Conservation (phyloP, 164 flowering plant genomes). For the Vitis rotundifolia region DNA sequence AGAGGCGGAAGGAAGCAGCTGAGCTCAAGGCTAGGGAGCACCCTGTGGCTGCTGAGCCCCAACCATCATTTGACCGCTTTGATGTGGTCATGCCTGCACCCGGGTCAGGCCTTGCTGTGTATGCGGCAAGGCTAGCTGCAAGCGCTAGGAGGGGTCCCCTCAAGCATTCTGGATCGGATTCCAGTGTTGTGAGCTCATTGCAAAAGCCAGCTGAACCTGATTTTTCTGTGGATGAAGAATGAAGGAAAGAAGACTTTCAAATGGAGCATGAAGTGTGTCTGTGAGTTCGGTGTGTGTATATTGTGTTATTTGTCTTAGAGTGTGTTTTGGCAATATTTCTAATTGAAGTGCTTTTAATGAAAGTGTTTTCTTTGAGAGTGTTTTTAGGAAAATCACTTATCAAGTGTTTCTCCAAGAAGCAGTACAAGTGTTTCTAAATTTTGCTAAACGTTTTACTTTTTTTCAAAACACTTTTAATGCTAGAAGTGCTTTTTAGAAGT, state of each 20-base stretch:
- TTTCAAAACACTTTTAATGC: too few relatives aligned
- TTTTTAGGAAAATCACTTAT: too few relatives aligned
- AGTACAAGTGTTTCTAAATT: too few relatives aligned
- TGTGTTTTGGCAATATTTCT: too few relatives aligned
- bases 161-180: conserved; percentile 30
- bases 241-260: background rate
- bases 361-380: too few relatives aligned
- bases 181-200: conserved; percentile 37
- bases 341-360: too few relatives aligned
- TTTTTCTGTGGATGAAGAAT: conserved; percentile 58
- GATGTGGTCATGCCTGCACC: background rate
- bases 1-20: conserved; percentile 43
- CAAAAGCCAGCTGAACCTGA: conserved; percentile 82
- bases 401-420: too few relatives aligned
- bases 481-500: too few relatives aligned
- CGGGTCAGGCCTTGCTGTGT: conserved; percentile 30
- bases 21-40: conserved; percentile 49
- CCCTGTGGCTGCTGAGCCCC: conserved; percentile 10
- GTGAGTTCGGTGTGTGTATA: too few relatives aligned
- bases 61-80: background rate
- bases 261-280: too few relatives aligned
- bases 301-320: too few relatives aligned
- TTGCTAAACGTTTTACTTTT: too few relatives aligned
- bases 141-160: conserved; percentile 38
- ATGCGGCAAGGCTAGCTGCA: conserved; percentile 40